These are phyloP conservation scores for Aspergillus clavatus DNA, from an alignment of 2,329 filamentous ascomycete species.

Conservation along the genomic window DNA sequence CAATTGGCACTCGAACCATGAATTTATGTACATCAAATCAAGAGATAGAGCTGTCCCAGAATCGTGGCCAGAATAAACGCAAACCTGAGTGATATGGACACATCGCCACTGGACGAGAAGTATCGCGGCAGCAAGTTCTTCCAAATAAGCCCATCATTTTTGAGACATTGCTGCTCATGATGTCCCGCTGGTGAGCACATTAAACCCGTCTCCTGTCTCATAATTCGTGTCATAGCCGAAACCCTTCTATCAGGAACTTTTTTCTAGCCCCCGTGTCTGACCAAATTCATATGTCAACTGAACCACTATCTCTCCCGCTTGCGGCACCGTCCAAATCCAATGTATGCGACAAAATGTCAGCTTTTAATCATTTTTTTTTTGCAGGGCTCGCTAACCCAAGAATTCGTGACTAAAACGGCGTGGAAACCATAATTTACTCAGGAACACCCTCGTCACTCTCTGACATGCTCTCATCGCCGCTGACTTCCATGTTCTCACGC, in stretches of 20 bases:
- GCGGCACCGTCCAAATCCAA: neutral
- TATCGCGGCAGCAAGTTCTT: constrained; percentile 3
- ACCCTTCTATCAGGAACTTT: constrained; percentile 23
- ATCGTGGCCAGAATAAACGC: constrained; percentile 14
- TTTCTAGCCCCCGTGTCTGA: constrained; percentile 6
- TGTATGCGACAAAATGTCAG: neutral
- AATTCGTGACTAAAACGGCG: neutral
- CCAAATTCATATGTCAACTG: too few species aligned
- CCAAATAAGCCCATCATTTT: constrained; percentile 3
- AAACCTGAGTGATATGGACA: constrained; percentile 8
- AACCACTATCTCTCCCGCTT: neutral
- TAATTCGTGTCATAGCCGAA: constrained; percentile 24
- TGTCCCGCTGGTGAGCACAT: constrained; percentile 17
- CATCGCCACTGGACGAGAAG: constrained; percentile 12
- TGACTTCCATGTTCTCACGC: constrained; percentile 95
- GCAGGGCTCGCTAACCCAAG: neutral
- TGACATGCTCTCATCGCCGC: constrained; percentile 92
- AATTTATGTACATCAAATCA: constrained; percentile 35
- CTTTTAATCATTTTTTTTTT: neutral
- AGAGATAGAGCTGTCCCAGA: constrained; percentile 16
- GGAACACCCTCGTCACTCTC: constrained; percentile 87
- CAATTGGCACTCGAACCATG: constrained; percentile 16
- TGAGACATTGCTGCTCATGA: constrained; percentile 11
- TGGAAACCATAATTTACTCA: constrained; percentile 29
- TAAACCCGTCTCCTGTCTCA: constrained; percentile 23